Conservation (phyloP, 2,329 filamentous ascomycete genomes). For the Fusarium pilosicola region DNA sequence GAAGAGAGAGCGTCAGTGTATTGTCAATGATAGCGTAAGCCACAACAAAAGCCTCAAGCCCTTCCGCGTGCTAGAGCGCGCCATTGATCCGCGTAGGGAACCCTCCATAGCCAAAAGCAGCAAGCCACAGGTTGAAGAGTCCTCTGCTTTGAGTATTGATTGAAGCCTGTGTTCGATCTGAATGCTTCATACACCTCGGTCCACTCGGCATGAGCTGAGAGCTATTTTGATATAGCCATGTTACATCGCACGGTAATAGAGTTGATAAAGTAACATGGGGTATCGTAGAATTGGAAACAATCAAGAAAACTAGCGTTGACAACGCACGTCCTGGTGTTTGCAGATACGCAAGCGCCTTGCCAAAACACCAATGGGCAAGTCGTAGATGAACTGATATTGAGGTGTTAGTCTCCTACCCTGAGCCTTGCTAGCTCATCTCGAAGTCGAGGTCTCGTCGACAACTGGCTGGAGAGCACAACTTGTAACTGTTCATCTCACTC, state of each 20-base stretch:
- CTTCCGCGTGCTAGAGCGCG: constrained; percentile 32
- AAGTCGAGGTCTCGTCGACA: constrained; percentile 7
- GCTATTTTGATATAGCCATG: constrained; percentile 15
- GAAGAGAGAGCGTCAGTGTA: constrained; percentile 14
- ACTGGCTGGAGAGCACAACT: background rate
- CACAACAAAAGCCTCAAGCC: constrained; percentile 15
- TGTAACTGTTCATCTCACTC: background rate
- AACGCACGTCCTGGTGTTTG: constrained; percentile 14
- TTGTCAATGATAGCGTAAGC: constrained; percentile 23
- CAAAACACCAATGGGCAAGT: constrained; percentile 29
- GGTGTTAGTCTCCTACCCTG: constrained; percentile 24
- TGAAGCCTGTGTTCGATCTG: background rate
- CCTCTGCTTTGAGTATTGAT: background rate
- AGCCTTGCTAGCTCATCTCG: constrained; percentile 19
- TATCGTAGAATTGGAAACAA: constrained; percentile 4
- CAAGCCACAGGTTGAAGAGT: constrained; percentile 4
- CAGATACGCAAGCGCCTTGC: constrained; percentile 24
- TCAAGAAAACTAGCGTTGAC: constrained; percentile 25
- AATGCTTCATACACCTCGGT: constrained; percentile 2
- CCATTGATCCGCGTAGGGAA: constrained; percentile 10
- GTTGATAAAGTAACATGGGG: constrained; percentile 18
- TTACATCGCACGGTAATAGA: constrained; percentile 33
- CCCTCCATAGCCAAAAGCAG: constrained; percentile 19
- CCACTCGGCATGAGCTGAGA: constrained; percentile 1
- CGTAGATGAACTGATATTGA: constrained; percentile 15